These are phyloP conservation scores for Tephrocybe sp. DNA, from an alignment of 768 basidiomycete species.

Conservation along the genomic window DNA sequence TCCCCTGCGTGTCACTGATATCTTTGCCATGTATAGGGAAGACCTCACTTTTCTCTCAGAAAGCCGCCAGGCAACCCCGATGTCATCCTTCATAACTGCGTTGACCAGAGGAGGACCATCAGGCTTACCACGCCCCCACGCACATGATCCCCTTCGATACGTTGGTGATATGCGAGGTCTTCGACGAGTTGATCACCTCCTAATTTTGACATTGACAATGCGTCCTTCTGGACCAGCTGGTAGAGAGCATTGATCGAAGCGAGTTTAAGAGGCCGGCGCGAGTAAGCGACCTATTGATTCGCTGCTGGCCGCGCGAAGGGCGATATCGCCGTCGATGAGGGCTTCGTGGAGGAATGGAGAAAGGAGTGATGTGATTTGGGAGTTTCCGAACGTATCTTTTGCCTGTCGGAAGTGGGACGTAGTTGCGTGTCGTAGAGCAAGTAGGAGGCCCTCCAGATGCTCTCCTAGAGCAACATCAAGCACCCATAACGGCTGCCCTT, in stretches of 20 bases:
- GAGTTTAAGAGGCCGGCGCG: slow-evolving; percentile 81
- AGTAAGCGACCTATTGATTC: slow-evolving; percentile 87
- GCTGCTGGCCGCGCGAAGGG: slow-evolving; percentile 75
- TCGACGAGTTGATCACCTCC: slow-evolving; percentile 94
- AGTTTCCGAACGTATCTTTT: slow-evolving; percentile 63
- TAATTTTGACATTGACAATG: slow-evolving; percentile 83
- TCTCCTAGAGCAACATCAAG: slow-evolving; percentile 96
- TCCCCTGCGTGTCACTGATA: neutral
- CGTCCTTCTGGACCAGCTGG: slow-evolving; percentile 95
- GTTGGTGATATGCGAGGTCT: slow-evolving; percentile 96
- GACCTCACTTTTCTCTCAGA: slow-evolving; percentile 73
- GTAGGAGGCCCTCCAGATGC: slow-evolving; percentile 72
- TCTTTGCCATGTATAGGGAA: slow-evolving; percentile 45
- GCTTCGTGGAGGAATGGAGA: slow-evolving; percentile 82
- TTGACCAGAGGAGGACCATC: slow-evolving; percentile 86
- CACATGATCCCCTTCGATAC: slow-evolving; percentile 95
- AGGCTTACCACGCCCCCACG: slow-evolving; percentile 88
- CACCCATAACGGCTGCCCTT: slow-evolving; percentile 94
- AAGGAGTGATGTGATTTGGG: slow-evolving; percentile 58
- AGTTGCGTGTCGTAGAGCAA: slow-evolving; percentile 61
- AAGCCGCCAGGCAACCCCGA: slow-evolving; percentile 77
- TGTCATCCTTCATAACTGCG: slow-evolving; percentile 81
- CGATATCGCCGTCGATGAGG: slow-evolving; percentile 74
- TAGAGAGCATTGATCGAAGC: slow-evolving; percentile 96
- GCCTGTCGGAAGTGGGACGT: slow-evolving; percentile 52